Percentiles rank a stretch among this genome's conserved stretches.
These are phyloP conservation scores for Raddia guianensis DNA, from an alignment of 176 grass and related monocot species.

Conservation along the genomic window DNA sequence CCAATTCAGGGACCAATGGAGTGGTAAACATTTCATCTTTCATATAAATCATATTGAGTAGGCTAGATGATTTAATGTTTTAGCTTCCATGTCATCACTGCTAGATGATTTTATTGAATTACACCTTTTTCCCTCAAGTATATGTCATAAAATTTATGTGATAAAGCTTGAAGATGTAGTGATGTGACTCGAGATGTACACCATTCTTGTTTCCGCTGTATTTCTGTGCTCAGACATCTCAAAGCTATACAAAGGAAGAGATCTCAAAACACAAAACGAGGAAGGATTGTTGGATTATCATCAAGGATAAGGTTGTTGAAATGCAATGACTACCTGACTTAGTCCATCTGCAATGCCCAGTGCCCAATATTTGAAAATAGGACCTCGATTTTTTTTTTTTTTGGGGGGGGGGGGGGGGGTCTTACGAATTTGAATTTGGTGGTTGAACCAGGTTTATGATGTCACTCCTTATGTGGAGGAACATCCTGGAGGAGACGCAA, in stretches of 20 bases:
- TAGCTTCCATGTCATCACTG: neutral
- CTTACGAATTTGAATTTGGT: conserved; percentile 26
- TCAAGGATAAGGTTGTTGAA: conserved; percentile 78
- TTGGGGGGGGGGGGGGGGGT: too few relatives aligned
- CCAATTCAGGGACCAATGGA: conserved; percentile 5
- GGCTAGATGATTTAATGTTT: neutral
- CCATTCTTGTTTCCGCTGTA: neutral
- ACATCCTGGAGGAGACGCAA: conserved; percentile 88
- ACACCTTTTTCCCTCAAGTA: neutral
- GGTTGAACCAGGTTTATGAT: conserved; percentile 74
- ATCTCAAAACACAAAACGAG: conserved; percentile 71
- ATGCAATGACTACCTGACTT: neutral
- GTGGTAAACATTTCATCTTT: conserved; percentile 39
- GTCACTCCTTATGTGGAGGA: conserved; percentile 90
- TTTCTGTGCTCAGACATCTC: conserved; percentile 34
- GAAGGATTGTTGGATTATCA: conserved; percentile 80
- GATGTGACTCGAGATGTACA: neutral
- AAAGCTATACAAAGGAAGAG: conserved; percentile 69
- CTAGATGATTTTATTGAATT: neutral
- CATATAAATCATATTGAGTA: neutral
- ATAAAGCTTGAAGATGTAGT: neutral
- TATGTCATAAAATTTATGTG: neutral
- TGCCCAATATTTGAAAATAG: neutral
- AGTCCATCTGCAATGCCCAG: neutral
- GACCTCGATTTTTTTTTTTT: conserved; percentile 1